phyloP scores from a whole-genome alignment of 2,329 filamentous ascomycete genomes.

The Neofusicoccum laricinum region DNA sequence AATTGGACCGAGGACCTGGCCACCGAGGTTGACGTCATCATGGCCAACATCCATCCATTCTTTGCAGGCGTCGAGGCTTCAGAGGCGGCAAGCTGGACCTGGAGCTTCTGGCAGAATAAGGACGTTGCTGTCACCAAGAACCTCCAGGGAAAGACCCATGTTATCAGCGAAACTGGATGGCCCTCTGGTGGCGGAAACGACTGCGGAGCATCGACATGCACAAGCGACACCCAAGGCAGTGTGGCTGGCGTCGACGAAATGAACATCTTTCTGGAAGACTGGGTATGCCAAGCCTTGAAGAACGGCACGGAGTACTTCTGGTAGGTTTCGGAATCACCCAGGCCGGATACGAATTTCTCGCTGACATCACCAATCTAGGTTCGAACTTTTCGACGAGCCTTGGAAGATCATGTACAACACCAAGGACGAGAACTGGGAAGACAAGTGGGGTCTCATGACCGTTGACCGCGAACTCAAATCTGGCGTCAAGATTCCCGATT shows the following conservation, averaged over 20 bases:
- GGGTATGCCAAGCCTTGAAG: constrained; percentile 74
- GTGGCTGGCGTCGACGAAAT: constrained; percentile 77
- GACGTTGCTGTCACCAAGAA: constrained; percentile 64
- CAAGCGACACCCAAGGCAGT: constrained; percentile 55
- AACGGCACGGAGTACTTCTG: constrained; percentile 95
- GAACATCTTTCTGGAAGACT: constrained; percentile 82
- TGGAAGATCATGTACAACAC: constrained; percentile 82
- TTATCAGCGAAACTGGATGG: constrained; percentile 93
- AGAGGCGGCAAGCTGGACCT: constrained; percentile 76
- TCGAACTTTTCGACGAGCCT: constrained; percentile 93
- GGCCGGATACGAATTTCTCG: too few relatives aligned
- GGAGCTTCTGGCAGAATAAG: constrained; percentile 71
- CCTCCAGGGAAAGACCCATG: constrained; percentile 56
- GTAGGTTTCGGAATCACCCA: constrained; percentile 44
- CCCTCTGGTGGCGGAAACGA: constrained; percentile 76
- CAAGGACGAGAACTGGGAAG: constrained; percentile 68
- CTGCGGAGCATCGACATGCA: constrained; percentile 65
- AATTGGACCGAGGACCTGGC: constrained; percentile 76
- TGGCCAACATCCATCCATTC: constrained; percentile 97
- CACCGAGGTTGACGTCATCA: constrained; percentile 74
- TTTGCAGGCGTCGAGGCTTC: constrained; percentile 74
- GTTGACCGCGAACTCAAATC: constrained; percentile 78
- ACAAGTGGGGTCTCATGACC: constrained; percentile 93
- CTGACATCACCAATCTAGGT: constrained; percentile 48
- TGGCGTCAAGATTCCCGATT: constrained; percentile 83